Base-by-base conservation (phyloP, 257 asterid genomes). In the Solanum rostratum region DNA sequence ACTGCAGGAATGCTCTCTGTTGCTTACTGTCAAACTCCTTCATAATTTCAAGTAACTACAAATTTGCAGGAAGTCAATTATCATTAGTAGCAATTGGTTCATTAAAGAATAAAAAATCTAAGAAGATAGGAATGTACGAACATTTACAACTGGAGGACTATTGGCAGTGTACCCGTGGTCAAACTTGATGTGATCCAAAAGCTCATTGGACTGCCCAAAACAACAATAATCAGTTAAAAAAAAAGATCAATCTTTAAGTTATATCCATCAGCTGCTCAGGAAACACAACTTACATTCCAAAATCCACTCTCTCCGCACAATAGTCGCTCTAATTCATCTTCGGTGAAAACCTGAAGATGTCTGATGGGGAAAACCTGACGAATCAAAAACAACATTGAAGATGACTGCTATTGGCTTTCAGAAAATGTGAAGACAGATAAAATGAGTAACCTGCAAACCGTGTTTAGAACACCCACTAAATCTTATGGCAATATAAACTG, bases 161-260 rank as follows among this genome's bases (percentile, higher is more conserved):
- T 95, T 94, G 20, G 92, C 87, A 24, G 99, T 95, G 94, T 93
- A 96, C 10, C 99, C 99, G 83, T 96, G 99, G 88, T 96, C 99
- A 65, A 94, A 96, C 88, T 96, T 96, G 90, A 96, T 88, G 91
- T 95, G 96, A 88, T 96, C 98, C 91, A 87, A 78, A 69, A 96
- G 94, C 74, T 91, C 95, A 15, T 90, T 95, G 4, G 97, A 86
- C 99, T 96, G 94, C 63, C 88, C 41, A 52, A 52, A 83, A 54
- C 29, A 83, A 81, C 30, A 37, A 74, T 53, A 84, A 50, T 54
- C 22, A n/a, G 39, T 57, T 18, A 27, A 80, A 78, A 27, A 55
- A 37, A 82, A 10, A 46, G 62, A 50, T 78, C 13, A 27, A 29
- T 53, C 27, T 50, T 71, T 50, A 78, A 76, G 63, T 53, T 50